These are phyloP conservation scores for Clarireedia hainanense DNA, from an alignment of 2,329 filamentous ascomycete species.

Conservation along the genomic window DNA sequence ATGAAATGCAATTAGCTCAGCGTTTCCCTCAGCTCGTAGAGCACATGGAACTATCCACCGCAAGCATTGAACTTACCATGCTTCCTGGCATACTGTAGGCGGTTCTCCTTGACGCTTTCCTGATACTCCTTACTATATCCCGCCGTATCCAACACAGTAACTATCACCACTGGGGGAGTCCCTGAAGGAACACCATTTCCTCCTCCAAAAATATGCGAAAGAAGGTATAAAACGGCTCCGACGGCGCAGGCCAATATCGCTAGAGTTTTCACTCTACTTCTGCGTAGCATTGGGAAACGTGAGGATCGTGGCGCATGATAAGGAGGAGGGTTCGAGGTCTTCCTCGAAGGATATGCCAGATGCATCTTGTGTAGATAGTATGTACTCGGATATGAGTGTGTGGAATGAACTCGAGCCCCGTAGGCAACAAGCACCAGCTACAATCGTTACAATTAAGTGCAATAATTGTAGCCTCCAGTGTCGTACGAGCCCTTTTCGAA, in stretches of 20 bases:
- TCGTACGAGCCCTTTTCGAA: not conserved
- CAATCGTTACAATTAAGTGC: constrained; percentile 6
- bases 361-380: constrained; percentile 54
- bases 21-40: not conserved
- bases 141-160: constrained; percentile 71
- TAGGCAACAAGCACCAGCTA: constrained; percentile 1
- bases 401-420: not conserved
- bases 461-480: constrained; percentile 9
- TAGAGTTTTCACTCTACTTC: constrained; percentile 53
- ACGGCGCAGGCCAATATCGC: constrained; percentile 36
- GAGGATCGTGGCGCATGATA: constrained; percentile 54
- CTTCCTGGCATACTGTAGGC: constrained; percentile 73
- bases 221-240: constrained; percentile 47
- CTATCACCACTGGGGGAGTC: constrained; percentile 61
- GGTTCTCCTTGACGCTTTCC: constrained; percentile 70
- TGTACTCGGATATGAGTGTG: constrained; percentile 5
- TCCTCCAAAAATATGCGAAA: constrained; percentile 35
- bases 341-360: constrained; percentile 81
- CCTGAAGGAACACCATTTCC: constrained; percentile 39
- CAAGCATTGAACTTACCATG: constrained; percentile 56
- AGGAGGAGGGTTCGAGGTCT: constrained; percentile 67
- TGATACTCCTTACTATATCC: constrained; percentile 59
- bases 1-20: not conserved
- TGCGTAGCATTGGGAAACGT: constrained; percentile 46
- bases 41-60: not conserved